Base-by-base conservation (phyloP, 1,284 basidiomycete genomes). In the Trichosporon coremiiforme region DNA sequence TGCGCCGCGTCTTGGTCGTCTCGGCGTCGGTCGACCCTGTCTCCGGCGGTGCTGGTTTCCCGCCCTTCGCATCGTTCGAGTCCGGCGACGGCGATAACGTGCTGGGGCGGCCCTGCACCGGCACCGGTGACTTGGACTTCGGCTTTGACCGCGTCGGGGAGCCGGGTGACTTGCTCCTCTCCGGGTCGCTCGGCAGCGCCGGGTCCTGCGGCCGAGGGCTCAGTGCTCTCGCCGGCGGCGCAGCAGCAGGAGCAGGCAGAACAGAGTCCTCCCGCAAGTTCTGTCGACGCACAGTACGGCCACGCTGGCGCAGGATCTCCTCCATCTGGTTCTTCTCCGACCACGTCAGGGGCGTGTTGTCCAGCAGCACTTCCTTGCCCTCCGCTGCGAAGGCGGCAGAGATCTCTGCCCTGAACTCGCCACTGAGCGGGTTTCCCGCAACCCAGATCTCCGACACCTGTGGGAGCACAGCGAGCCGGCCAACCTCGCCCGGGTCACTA, bases 331-430 rank as follows among this genome's bases (percentile, higher is more conserved):
- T 62, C 29, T 33, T 31, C 85, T 98, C 95, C 77, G 90, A 90
- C 83, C 90, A 92, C 7, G 89, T 88, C 5, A 92, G 89, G 6
- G 84, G 83, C 10, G 87, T 85, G 22, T 92, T 94, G 79, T 98
- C 95, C 45, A 98, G 80, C 22, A 85, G 80, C 45, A 95, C 86
- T 2, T 83, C 84, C 78, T 67, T 70, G 25, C 90, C 89, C 83
- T 96, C 94, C 76, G 88, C 90, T 80, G 87, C 89, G 81, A 97
- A 97, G 75, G 88, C 87, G 72, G 91, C 89, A 75, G 95, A 95
- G 78, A 93, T 91, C 17, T 88, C 86, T 33, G 91, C 84, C 13
- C 95, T 87, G 78, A 91, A 92, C 67, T 87, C 87, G 70, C 90
- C 89, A 82, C 75, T 91, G 70, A 95, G 88, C 0, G 91, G 91